Conservation (phyloP, 2,329 filamentous ascomycete genomes). For the Triangularia setosa region DNA sequence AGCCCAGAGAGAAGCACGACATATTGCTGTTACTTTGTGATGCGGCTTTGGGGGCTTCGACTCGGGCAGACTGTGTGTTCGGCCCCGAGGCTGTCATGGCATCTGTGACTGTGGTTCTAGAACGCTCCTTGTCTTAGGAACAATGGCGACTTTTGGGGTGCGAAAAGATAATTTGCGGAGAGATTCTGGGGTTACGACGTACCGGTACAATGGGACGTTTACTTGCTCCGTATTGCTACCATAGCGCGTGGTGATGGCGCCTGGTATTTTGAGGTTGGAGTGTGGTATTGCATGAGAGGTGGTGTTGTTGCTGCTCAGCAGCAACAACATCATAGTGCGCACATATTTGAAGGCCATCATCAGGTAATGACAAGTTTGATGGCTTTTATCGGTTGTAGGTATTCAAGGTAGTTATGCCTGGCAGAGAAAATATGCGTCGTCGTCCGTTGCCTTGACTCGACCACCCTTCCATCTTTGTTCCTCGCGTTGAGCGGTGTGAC, state of each 20-base stretch:
- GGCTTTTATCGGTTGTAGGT: neutral
- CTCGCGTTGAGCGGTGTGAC: neutral
- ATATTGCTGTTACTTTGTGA: neutral
- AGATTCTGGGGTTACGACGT: slow-evolving; percentile 1
- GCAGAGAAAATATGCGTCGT: neutral
- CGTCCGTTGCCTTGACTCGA: neutral
- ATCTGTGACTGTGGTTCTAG: neutral
- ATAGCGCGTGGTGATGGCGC: neutral
- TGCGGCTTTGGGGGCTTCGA: neutral
- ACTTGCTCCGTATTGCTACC: neutral
- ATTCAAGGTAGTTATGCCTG: neutral
- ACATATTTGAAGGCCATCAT: neutral
- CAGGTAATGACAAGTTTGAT: neutral
- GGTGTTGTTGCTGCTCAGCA: neutral
- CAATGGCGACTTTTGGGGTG: neutral
- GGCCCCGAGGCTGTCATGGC: neutral
- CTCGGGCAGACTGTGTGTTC: neutral
- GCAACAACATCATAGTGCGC: neutral
- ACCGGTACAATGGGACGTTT: slow-evolving; percentile 5
- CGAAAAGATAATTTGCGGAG: neutral
- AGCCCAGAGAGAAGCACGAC: neutral
- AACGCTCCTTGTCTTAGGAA: neutral
- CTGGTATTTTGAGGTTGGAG: neutral
- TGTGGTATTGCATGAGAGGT: neutral
- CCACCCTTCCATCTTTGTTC: neutral